Evolutionary conservation across 176 grass and related monocot genomes (phyloP), one percentile per base, ranked within the genome.

Genomic region (Triticum urartu): DNA sequence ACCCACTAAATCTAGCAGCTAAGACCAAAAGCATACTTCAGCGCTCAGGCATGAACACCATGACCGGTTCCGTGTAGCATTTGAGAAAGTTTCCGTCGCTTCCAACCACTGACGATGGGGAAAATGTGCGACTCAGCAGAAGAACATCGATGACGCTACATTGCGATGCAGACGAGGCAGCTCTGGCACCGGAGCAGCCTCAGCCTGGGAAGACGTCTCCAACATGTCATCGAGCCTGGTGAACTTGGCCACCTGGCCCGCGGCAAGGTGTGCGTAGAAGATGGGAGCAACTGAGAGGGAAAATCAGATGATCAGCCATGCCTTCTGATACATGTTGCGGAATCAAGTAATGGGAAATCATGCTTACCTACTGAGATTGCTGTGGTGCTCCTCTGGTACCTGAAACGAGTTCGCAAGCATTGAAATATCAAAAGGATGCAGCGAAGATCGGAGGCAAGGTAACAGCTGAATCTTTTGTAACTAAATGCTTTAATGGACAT

Each of bases 331-430:
- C 3, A 11, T 21, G 9, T 10, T 17, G n/a, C 24, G 3, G 12
- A 58, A 32, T 21, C 32, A 30, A 40, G 21, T 24, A 35, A 1
- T 15, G 18, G 68, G 1, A 33, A 17, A 54, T 10, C 24, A 18
- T 60, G 64, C 77, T 80, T 89, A 91, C 91, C 94, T 7, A 89
- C 68, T 22, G 91, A 91, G 64, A 89, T 79, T 4, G 91, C 91
- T 28, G 85, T 86, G 45, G 89, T 91, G 75, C 87, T 91, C 82
- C 91, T 93, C 89, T 92, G 91, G 7, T 91, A 89, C 43, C 86
- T 93, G 80, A 36, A 68, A 50, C 13, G 50, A 33, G 18, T 72
- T 47, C 48, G 5, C 17, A 79, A 80, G 7, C 4, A 36, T 64
- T 80, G 26, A 25, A 34, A 45, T 18, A 12, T 73, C 20, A 78